Evolutionary conservation across 2,329 filamentous ascomycete genomes (phyloP), one percentile per base, ranked within the genome.

Genomic region (Akanthomyces uredinophilus): DNA sequence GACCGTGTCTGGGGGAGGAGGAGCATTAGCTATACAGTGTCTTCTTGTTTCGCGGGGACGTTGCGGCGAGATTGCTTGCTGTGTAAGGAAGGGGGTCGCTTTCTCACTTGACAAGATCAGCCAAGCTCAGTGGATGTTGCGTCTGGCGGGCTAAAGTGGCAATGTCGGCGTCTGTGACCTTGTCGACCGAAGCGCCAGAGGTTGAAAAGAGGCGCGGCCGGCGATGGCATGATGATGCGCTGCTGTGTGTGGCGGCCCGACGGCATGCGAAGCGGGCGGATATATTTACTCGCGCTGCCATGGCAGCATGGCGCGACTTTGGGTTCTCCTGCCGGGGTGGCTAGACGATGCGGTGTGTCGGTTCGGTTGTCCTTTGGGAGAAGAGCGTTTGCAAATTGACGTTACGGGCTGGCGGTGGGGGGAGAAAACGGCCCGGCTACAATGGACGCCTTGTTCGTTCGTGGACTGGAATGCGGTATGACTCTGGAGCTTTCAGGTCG

Each of bases 31-130:
- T 56, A 49, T 56, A 5, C n/a, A 2, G 13, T 16, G 58, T 29
- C 43, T 11, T 64, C 1, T 22, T 18, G 29, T 68, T 81, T n/a
- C n/a, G 14, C 37, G 37, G 14, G 16, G 32, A 35, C 32, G 32
- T 16, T 2, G 37, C 37, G 10, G 14, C 4, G 14, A 5, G 5
- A 39, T 3, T 39, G 37, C 13, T 29, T 29, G 27, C 27, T 29
- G n/a, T n/a, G n/a, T n/a, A 29, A 29, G 27, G 37, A 13, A 6
- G 44, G 41, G 22, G 47, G 7, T 32, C 39, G 4, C 39, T 8
- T 35, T 54, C 80, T 68, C 81, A 96, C 90, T 89, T 94, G 68
- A 97, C 90, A 6, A 99, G 82, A 71, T 98, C 95, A 63, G 89
- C 87, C 39, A 99, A 84, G 29, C 91, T 95, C 70, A 98, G 79